phyloP scores from a whole-genome alignment of 257 asterid genomes.

The Orobanche coerulescens region DNA sequence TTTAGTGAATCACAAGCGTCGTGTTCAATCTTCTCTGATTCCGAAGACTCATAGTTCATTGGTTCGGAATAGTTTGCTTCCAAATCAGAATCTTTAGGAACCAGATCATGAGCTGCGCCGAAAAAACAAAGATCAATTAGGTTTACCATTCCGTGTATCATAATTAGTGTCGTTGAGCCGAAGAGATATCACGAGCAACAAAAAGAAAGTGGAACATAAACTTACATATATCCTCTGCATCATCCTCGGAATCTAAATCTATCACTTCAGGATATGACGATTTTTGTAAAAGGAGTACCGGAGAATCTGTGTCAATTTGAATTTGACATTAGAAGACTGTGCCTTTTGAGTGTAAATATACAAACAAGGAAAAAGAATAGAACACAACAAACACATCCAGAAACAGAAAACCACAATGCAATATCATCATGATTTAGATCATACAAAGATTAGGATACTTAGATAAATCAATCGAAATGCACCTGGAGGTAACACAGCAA shows the following conservation, averaged over 20 bases:
- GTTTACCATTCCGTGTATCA: too few species aligned
- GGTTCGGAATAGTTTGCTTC: constrained; percentile 20
- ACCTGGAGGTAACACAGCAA: constrained; percentile 22
- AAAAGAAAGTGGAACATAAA: neutral
- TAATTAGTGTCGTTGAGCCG: neutral
- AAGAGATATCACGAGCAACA: neutral
- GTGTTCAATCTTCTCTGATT: constrained; percentile 15
- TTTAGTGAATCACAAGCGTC: constrained; percentile 10
- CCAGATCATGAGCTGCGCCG: constrained; percentile 13
- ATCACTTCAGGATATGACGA: constrained; percentile 11
- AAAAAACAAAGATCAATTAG: neutral
- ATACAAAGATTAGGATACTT: too few species aligned
- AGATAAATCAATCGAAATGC: neutral
- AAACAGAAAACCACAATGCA: neutral
- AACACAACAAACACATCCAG: neutral
- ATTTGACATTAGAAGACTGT: neutral
- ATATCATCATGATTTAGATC: neutral
- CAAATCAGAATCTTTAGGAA: constrained; percentile 19
- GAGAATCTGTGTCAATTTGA: constrained; percentile 9
- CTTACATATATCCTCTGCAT: constrained; percentile 15
- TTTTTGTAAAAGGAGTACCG: neutral
- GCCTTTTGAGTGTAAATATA: neutral
- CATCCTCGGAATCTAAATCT: constrained; percentile 14
- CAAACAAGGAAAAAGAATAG: neutral
- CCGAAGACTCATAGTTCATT: constrained; percentile 9